A percentile compares a stretch with the other conserved stretches of the same genome.
Evolutionary conservation across 2,329 filamentous ascomycete species (phyloP).

Genomic region (Tolypocladium amazonense): DNA sequence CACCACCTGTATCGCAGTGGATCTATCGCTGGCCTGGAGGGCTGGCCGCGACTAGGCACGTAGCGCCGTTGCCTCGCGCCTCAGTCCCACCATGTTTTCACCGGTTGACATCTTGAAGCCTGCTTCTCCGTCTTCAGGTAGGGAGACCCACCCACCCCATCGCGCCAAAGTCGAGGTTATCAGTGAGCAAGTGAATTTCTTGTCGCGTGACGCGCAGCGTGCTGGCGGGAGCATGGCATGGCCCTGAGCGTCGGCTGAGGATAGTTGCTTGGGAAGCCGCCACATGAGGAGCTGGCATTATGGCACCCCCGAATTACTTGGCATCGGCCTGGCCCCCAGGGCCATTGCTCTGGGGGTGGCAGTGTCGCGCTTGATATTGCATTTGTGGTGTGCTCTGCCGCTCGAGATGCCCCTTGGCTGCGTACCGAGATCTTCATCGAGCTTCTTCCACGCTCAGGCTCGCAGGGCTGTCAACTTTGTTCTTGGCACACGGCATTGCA

Average conservation of each 20-base stretch:
- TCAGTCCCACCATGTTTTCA: not conserved
- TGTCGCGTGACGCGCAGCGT: not conserved
- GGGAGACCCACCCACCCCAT: not conserved
- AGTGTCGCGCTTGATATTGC: not conserved
- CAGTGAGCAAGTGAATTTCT: not conserved
- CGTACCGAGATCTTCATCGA: not conserved
- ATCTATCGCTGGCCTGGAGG: not conserved
- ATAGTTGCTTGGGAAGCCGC: not conserved
- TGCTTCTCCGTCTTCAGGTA: not conserved
- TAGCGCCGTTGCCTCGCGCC: not conserved
- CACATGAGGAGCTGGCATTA: not conserved
- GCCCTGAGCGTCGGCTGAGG: not conserved
- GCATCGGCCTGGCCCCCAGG: not conserved
- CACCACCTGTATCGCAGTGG: not conserved
- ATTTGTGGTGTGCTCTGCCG: not conserved
- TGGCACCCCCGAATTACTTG: no score
- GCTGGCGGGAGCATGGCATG: not conserved
- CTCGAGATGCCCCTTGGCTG: not conserved
- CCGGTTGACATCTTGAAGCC: not conserved
- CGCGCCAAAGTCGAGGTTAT: not conserved
- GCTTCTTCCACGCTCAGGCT: not conserved
- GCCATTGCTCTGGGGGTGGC: not conserved
- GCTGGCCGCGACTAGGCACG: not conserved
- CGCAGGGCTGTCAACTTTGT: not conserved
- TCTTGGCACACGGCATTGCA: not conserved